Evolutionary conservation across 164 flowering plant genomes (phyloP), one percentile per base, ranked within the genome.

Genomic region (Annona cherimola): DNA sequence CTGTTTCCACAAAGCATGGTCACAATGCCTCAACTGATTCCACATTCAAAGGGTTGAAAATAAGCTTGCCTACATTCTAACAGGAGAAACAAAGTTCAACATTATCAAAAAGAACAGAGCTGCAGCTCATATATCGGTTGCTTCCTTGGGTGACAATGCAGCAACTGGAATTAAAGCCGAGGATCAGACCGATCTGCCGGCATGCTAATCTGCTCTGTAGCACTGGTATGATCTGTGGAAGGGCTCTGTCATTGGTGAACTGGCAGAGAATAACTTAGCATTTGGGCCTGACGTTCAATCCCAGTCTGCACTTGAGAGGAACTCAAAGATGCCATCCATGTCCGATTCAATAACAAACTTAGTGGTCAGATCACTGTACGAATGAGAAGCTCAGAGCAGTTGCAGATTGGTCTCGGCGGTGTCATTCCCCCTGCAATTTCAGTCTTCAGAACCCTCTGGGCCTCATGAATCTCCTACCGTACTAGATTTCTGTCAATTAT

Each of bases 371-470:
- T 94, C 57, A 81, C 91, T 2, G 86, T 94, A 43, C 82, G 85
- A 71, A 92, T 92, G 55, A 92, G 89, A 83, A 92, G 89, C 83
- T 92, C 97, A 0, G 98, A 94, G 16, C 93, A 92, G 81, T 85
- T 92, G 69, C 92, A 92, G 80, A 84, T 94, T 69, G 98, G 96
- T 4, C 90, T 92, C 16, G 72, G 88, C 62, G 96, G 85, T 18
- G 63, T 94, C 66, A 76, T 90, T 74, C 97, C 98, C 0, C 71
- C 89, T 19, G 93, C 82, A n/a, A 74, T 76, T 73, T 65, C 91
- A 45, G 81, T 92, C 75, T 89, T 83, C 75, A 88, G 80, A 80
- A 83, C 69, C 76, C 63, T 91, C 66, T 76, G 83, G 69, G 35
- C 88, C 92, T 6, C 75, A 79, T 71, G 94, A 89, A 72, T 83